Evolutionary conservation across 2,329 filamentous ascomycete genomes (phyloP).

Genomic region (Calonectria pauciramosa): DNA sequence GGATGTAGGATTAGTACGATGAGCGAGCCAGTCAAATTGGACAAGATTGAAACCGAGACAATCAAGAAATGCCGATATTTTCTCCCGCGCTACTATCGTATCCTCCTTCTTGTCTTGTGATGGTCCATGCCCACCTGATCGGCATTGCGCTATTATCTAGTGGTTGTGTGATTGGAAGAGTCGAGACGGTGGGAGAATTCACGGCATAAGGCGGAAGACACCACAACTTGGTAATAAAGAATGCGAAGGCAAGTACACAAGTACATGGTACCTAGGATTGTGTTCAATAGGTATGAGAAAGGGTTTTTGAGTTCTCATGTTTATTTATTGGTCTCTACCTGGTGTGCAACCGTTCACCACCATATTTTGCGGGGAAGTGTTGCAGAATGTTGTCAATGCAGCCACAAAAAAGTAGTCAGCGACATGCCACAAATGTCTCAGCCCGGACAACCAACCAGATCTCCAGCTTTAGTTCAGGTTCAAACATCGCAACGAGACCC

Average conservation of each 20-base stretch:
- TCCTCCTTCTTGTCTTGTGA: not conserved
- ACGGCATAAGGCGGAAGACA: not conserved
- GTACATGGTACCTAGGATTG: not conserved
- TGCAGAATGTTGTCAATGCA: not conserved
- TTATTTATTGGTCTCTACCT: not conserved
- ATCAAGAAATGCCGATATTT: constrained; percentile 3
- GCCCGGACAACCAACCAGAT: not conserved
- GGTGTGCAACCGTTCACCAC: not conserved
- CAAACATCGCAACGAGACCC: no score
- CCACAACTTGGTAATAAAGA: not conserved
- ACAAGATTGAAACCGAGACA: constrained; percentile 18
- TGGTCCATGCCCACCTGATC: not conserved
- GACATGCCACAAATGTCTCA: not conserved
- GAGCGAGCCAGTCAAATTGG: constrained; percentile 6
- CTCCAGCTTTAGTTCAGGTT: not conserved
- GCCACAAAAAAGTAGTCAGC: not conserved
- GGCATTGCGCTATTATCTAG: not conserved
- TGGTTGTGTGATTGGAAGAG: not conserved
- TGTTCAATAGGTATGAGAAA: not conserved
- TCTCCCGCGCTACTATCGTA: not conserved
- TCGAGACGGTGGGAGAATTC: not conserved
- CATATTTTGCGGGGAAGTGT: not conserved
- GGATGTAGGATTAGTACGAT: constrained; percentile 16
- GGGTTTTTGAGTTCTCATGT: not conserved
- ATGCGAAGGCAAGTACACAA: not conserved